Evolutionary conservation across 2,329 filamentous ascomycete genomes (phyloP).

Genomic region (Aspergillus clavatus): DNA sequence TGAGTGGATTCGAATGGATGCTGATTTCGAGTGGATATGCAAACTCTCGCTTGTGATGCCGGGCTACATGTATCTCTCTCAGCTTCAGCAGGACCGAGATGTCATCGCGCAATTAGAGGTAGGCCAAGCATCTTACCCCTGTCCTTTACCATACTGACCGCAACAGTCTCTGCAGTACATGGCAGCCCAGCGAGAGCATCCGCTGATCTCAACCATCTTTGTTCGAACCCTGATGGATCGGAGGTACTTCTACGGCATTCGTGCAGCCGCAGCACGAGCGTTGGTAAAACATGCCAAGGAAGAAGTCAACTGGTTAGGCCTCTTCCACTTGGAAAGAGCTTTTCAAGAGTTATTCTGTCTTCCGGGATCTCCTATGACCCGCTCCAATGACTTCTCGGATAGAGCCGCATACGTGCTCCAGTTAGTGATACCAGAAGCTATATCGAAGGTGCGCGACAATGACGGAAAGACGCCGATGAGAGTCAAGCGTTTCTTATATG

Average conservation of each 20-base stretch:
- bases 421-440: conserved; percentile 72
- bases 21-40: conserved; percentile 97
- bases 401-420: conserved; percentile 81
- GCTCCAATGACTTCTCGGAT: conserved; percentile 87
- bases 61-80: conserved; percentile 96
- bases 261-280: conserved; percentile 74
- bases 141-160: conserved; percentile 6
- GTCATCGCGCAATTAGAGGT: conserved; percentile 76
- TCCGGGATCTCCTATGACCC: conserved; percentile 69
- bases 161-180: conserved; percentile 67
- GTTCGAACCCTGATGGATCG: conserved; percentile 84
- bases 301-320: conserved; percentile 68
- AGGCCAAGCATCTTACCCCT: conserved; percentile 12
- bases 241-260: conserved; percentile 90
- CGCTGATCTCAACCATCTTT: conserved; percentile 82
- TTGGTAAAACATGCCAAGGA: conserved; percentile 71
- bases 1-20: conserved; percentile 97
- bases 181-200: conserved; percentile 61
- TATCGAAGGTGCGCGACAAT: conserved; percentile 70
- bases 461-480: conserved; percentile 72
- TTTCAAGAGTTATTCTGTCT: conserved; percentile 88
- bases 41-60: conserved; percentile 78
- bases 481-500: conserved; percentile 78
- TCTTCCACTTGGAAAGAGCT: conserved; percentile 76
- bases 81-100: conserved; percentile 93